Conservation (phyloP, 73 alveolate genomes). For the Diophrys sp. region DNA sequence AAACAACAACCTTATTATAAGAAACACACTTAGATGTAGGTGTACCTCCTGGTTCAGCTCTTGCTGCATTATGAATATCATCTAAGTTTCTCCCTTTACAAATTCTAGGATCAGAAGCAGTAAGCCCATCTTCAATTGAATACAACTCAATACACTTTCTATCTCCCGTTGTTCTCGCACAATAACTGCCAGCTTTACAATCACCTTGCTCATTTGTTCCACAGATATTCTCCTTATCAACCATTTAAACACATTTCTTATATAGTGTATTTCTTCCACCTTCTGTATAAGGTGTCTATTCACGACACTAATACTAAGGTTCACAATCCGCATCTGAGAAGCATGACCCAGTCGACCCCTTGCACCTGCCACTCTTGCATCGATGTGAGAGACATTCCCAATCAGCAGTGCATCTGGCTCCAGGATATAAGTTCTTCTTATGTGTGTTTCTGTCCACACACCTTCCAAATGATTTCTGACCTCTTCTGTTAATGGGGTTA, state of each 20-base stretch:
- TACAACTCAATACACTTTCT: neutral
- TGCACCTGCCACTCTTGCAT: neutral
- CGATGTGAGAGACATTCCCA: neutral
- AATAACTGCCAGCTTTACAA: neutral
- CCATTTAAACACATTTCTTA: neutral
- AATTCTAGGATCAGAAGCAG: neutral
- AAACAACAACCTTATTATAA: neutral
- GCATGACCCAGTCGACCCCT: slow-evolving; percentile 2
- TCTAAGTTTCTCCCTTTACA: neutral
- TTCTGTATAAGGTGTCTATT: neutral
- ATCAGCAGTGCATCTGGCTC: neutral
- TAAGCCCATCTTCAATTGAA: neutral
- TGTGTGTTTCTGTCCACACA: neutral
- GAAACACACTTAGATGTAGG: neutral
- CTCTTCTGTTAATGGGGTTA: neutral
- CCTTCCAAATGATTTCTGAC: neutral
- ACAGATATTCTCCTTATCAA: neutral
- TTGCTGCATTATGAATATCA: neutral
- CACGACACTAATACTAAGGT: neutral
- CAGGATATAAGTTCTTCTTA: neutral
- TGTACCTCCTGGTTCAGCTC: neutral
- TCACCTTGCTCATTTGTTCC: neutral
- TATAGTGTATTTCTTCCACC: neutral
- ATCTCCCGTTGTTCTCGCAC: neutral
- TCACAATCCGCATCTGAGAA: neutral